Evolutionary conservation across 2,329 filamentous ascomycete genomes (phyloP).

Genomic region (Thelonectria olida): DNA sequence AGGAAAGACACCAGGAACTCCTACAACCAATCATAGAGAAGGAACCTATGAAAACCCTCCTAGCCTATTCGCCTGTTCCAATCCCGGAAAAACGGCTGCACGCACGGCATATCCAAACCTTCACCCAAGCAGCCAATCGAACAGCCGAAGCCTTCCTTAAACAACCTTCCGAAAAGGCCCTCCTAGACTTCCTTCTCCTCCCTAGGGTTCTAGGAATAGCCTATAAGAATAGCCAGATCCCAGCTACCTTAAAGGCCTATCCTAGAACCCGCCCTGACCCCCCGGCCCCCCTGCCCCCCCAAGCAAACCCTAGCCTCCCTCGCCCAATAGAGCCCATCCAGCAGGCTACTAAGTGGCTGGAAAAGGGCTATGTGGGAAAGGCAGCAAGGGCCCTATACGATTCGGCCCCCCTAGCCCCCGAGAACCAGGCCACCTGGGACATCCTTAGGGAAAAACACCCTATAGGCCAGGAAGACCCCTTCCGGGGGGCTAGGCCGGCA

Average conservation of each 20-base stretch:
- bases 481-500: too few species aligned
- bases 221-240: neutral
- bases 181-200: too few species aligned
- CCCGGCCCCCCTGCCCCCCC: neutral
- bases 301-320: too few species aligned
- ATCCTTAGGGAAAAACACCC: too few species aligned
- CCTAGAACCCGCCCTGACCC: neutral
- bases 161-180: neutral
- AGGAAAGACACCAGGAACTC: neutral
- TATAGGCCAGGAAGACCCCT: too few species aligned
- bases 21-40: neutral
- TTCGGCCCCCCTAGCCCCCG: neutral
- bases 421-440: neutral
- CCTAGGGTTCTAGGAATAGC: constrained; percentile 1
- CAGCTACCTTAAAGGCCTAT: neutral
- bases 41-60: neutral
- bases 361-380: too few species aligned
- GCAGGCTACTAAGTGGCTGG: too few species aligned
- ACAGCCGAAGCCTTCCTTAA: neutral
- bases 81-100: neutral
- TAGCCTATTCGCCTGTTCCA: neutral
- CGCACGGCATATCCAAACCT: neutral
- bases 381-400: neutral
- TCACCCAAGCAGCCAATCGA: neutral
- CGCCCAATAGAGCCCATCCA: too few species aligned